These are phyloP conservation scores for Bothriochloa decipiens DNA, from an alignment of 176 grass and related monocot species.

Conservation along the genomic window DNA sequence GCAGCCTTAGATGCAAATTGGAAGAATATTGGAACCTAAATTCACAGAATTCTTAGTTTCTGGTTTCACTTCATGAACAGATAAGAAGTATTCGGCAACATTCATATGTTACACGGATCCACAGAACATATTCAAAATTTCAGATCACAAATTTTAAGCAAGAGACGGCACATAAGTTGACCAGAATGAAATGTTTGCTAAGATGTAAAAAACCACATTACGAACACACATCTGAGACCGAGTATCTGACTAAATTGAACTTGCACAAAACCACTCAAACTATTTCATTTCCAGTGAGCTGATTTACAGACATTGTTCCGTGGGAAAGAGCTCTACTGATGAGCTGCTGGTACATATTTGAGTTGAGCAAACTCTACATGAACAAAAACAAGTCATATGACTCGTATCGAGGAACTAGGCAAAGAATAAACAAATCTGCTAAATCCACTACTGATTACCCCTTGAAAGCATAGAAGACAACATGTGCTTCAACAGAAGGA, in stretches of 20 bases:
- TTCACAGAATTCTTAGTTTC: not conserved
- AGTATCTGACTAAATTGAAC: slow-evolving; percentile 17
- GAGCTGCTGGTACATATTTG: slow-evolving; percentile 63
- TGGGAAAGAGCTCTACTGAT: slow-evolving; percentile 63
- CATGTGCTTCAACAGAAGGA: slow-evolving; percentile 45
- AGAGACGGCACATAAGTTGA: slow-evolving; percentile 21
- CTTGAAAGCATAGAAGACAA: slow-evolving; percentile 30
- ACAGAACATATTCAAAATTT: slow-evolving; percentile 3
- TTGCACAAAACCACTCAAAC: slow-evolving; percentile 55
- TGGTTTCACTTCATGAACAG: slow-evolving; percentile 10
- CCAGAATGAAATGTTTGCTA: slow-evolving; percentile 30
- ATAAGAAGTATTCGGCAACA: slow-evolving; percentile 3
- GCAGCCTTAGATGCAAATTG: slow-evolving; percentile 13
- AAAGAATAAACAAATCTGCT: slow-evolving; percentile 87
- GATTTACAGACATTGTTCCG: slow-evolving; percentile 70
- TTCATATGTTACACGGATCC: slow-evolving; percentile 1
- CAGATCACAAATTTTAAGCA: slow-evolving; percentile 31
- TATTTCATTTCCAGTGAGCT: slow-evolving; percentile 65
- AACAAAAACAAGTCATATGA: slow-evolving; percentile 54
- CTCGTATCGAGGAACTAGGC: slow-evolving; percentile 51
- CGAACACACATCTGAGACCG: slow-evolving; percentile 18
- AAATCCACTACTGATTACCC: slow-evolving; percentile 56
- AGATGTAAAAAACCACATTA: slow-evolving; percentile 40
- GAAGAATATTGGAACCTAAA: not conserved
- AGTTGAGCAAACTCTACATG: slow-evolving; percentile 67